A percentile compares a stretch with the other conserved stretches of the same genome.
These are phyloP conservation scores for Corynascus novoguineensis DNA, from an alignment of 495 filamentous ascomycete species.

Conservation along the genomic window DNA sequence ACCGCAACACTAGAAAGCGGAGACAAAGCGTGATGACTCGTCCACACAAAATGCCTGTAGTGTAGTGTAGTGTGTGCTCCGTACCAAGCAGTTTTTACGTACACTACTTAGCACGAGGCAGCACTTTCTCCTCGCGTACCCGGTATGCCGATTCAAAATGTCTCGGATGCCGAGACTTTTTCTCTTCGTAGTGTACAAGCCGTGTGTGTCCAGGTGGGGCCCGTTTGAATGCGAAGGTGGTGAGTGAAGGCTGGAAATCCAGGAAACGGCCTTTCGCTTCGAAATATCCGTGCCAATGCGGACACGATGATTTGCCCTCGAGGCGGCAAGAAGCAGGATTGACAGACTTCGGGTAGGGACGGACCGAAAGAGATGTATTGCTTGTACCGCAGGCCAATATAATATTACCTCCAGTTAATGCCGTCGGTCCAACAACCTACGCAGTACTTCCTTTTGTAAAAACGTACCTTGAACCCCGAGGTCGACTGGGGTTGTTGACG, in stretches of 20 bases:
- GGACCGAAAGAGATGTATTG: conserved; percentile 12
- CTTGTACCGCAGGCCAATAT: conserved; percentile 18
- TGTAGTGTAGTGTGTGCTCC: neutral
- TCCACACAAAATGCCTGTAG: neutral
- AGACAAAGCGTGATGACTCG: too few species aligned
- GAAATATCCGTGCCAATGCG: neutral
- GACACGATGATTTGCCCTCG: neutral
- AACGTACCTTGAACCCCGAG: too few species aligned
- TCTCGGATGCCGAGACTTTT: too few species aligned
- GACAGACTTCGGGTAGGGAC: conserved; percentile 1
- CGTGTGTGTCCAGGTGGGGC: neutral
- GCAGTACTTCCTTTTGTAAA: too few species aligned
- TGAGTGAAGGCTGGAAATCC: neutral
- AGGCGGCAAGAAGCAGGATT: neutral
- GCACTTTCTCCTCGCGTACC: too few species aligned
- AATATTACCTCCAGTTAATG: conserved; percentile 9
- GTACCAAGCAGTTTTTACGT: neutral
- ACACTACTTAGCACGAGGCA: too few species aligned
- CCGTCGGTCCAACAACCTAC: conserved; percentile 10
- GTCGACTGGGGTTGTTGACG: neutral
- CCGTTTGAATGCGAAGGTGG: neutral
- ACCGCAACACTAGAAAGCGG: too few species aligned
- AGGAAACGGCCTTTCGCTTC: neutral
- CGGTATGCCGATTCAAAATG: neutral
- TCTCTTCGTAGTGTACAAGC: too few species aligned